A percentile compares a stretch with the other conserved stretches of the same genome.
Conservation (phyloP, 2,329 filamentous ascomycete genomes). For the Ophidiomyces ophidiicola region DNA sequence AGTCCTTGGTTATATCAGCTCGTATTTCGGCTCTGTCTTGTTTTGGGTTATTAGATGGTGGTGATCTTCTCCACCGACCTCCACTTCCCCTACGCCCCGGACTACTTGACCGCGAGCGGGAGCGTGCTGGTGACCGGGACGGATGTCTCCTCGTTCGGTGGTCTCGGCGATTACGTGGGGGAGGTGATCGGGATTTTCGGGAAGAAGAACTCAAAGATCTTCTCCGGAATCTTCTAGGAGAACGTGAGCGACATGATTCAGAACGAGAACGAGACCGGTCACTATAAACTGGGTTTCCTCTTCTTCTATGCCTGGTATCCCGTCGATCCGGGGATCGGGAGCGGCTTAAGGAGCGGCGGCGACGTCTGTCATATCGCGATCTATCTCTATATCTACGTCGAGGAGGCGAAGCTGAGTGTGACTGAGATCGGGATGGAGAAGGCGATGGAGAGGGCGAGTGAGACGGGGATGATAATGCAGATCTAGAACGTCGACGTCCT, state of each 20-base stretch:
- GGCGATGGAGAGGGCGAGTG: constrained; percentile 22
- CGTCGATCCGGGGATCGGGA: constrained; percentile 32
- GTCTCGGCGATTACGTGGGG: constrained; percentile 23
- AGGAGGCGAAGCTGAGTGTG: constrained; percentile 15
- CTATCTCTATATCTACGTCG: constrained; percentile 21
- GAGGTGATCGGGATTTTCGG: constrained; percentile 29
- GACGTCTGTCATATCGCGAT: constrained; percentile 22
- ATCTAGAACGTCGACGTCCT: constrained; percentile 29
- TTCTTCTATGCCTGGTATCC: constrained; percentile 26
- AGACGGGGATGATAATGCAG: constrained; percentile 24
- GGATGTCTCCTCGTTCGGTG: constrained; percentile 15
- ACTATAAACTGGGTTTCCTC: constrained; percentile 33
- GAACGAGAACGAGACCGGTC: constrained; percentile 34
- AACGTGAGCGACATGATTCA: constrained; percentile 44
- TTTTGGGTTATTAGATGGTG: constrained; percentile 33
- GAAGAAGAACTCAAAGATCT: constrained; percentile 31
- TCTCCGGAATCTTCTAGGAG: constrained; percentile 38
- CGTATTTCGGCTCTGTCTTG: constrained; percentile 33
- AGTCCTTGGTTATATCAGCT: constrained; percentile 41
- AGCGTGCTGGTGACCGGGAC: constrained; percentile 29
- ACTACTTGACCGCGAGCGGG: constrained; percentile 26
- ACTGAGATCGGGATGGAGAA: constrained; percentile 25
- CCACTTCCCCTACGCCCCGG: constrained; percentile 19
- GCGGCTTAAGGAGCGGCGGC: constrained; percentile 24
- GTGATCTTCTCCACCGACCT: constrained; percentile 32